Evolutionary conservation across 129 eudicot genomes (phyloP), one percentile per base, ranked within the genome.

Genomic region (Rutidosis leptorrhynchoides): DNA sequence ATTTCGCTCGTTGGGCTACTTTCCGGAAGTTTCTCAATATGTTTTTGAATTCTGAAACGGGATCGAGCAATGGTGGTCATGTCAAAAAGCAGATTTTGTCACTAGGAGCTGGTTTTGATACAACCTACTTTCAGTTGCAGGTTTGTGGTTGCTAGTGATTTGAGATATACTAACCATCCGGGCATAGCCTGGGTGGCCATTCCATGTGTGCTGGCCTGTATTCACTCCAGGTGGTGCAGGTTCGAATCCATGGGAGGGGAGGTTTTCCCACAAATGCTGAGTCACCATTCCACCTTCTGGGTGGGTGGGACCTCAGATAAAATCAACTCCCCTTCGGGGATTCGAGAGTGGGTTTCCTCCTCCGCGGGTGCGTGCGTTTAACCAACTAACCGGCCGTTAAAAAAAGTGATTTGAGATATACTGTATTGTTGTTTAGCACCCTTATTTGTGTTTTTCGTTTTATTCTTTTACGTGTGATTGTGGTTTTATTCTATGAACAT

Each of bases 91-190:
- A 94, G 77, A 82, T 94, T 57, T 68, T 89, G 65, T 94, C 99
- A 5, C 76, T 94, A 56, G 99, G 99, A 71, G 99, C 97, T 71
- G 99, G 99, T 49, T 94, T 94, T 78, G 99, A 94, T 82, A 94
- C 98, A 26, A 93, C 95, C 24, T 93, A 77, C 80, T 93, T 93
- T 80, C 95, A 85, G 87, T 75, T 93, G 85, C 82, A 93, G 96
- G 98, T 88, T 74, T 73, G 58, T 76, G 12, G 37, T 40, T 62
- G 82, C 48, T 64, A 6, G 46, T 43, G n/a, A 26, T 53, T 52
- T 64, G 64, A 32, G 56, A 62, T 62, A 8, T 58, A 30, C n/a
- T n/a, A n/a, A n/a, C n/a, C n/a, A n/a, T n/a, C n/a, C n/a, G n/a
- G n/a, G n/a, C n/a, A n/a, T n/a, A n/a, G n/a, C n/a, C n/a, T n/a